Percentiles rank a stretch among this genome's conserved stretches.
These are phyloP conservation scores for Kodamaea sp. DNA, from an alignment of 1,139 yeast genomes.

Conservation along the genomic window DNA sequence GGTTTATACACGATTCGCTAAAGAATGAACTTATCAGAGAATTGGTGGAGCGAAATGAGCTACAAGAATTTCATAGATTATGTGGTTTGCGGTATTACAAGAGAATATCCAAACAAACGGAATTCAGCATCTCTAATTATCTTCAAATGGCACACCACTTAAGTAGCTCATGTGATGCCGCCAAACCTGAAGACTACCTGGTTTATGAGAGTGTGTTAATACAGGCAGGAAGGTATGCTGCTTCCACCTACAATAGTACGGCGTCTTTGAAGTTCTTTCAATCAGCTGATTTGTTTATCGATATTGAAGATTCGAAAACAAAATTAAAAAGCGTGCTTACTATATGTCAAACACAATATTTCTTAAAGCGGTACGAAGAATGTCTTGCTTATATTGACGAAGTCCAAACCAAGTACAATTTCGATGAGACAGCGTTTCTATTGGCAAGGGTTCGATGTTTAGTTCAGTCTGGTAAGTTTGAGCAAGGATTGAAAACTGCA, in stretches of 20 bases:
- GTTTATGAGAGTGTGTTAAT: conserved; percentile 34
- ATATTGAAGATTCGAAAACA: conserved; percentile 15
- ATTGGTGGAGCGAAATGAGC: conserved; percentile 25
- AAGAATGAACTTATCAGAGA: conserved; percentile 27
- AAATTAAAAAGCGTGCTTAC: conserved; percentile 31
- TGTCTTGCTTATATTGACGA: conserved; percentile 30
- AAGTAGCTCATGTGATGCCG: conserved; percentile 28
- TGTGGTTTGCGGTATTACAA: conserved; percentile 47
- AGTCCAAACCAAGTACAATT: conserved; percentile 23
- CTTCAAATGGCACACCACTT: conserved; percentile 39
- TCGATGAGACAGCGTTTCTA: conserved; percentile 34
- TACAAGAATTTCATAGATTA: conserved; percentile 34
- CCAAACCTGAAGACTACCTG: conserved; percentile 25
- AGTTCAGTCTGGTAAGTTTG: conserved; percentile 30
- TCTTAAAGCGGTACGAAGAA: conserved; percentile 27
- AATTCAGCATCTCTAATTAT: conserved; percentile 24
- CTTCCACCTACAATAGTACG: conserved; percentile 34
- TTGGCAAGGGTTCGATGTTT: conserved; percentile 43
- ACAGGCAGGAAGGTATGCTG: conserved; percentile 40
- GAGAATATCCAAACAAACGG: conserved; percentile 19
- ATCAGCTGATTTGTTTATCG: conserved; percentile 29
- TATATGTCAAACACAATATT: conserved; percentile 33
- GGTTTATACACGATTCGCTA: conserved; percentile 40
- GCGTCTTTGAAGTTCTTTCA: conserved; percentile 34
- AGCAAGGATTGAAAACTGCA: conserved; percentile 40